Conservation (phyloP, 129 eudicot genomes). For the Ambrosia trifida region DNA sequence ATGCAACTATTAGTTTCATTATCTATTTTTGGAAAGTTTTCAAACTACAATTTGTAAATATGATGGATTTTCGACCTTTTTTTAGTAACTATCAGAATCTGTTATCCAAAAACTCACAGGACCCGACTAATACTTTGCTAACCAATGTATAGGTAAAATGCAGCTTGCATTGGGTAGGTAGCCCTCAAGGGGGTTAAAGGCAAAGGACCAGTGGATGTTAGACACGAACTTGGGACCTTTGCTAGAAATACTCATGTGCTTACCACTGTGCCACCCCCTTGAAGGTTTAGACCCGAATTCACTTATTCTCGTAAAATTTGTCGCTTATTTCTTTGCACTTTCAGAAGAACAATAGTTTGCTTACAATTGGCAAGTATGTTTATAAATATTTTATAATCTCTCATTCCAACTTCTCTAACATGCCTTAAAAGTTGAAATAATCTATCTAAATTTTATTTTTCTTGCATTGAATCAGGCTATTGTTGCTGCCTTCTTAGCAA, state of each 20-base stretch:
- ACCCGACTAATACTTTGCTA: too few relatives aligned
- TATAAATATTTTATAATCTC: not conserved
- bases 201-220: too few relatives aligned
- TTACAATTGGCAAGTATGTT: not conserved
- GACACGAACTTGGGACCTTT: too few relatives aligned
- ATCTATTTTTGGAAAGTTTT: too few relatives aligned
- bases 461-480: slow-evolving; percentile 56
- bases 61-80: not conserved
- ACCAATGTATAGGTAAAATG: too few relatives aligned
- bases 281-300: not conserved
- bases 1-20: too few relatives aligned
- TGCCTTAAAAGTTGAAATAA: not conserved
- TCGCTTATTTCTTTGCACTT: not conserved
- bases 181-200: too few relatives aligned
- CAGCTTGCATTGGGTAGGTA: too few relatives aligned
- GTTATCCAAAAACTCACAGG: too few relatives aligned
- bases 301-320: not conserved
- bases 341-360: not conserved
- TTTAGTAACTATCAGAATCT: too few relatives aligned
- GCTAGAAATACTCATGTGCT: too few relatives aligned
- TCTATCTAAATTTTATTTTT: not conserved
- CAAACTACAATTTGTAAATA: slow-evolving; percentile 18
- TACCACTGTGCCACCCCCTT: too few relatives aligned
- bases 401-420: not conserved
- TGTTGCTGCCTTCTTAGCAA: slow-evolving; percentile 94